Evolutionary conservation across 2,329 filamentous ascomycete species (phyloP), one percentile per base, ranked within the genome.

Genomic region (Aciculosporium take): DNA sequence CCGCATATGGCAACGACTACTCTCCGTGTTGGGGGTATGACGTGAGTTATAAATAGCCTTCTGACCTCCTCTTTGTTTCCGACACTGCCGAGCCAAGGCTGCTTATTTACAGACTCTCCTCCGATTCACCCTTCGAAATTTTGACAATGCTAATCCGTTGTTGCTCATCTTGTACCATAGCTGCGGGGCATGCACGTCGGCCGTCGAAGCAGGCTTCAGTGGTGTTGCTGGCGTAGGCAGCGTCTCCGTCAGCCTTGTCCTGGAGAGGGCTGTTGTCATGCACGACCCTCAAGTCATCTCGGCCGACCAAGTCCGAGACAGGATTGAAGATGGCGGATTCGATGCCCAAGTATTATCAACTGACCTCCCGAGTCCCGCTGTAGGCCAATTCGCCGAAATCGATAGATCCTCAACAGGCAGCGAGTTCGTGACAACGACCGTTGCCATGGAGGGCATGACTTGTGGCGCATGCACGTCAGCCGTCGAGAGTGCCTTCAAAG

Each of bases 181-280:
- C 49, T 98, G 91, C 65, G 88, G 89, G 56, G 82, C 89, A 51
- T 98, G 91, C 60, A 95, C 89, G 23, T 93, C 88, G 34, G 81
- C 91, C n/a, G 81, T 98, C 51, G 89, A 96, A 69, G 76, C 81
- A 45, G 91, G 84, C 50, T 94, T 98, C 65, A 82, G 85, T 54
- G 76, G 74, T 49, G 73, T 94, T 5, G 70, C 81, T 30, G 89
- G 91, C 41, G 79, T 91, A 8, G 84, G 82, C 48, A 86, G 73
- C 51, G 86, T 96, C 45, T 93, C 87, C 8, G 83, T 98, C 53
- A 94, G 86, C 58, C 67, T 98, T 52, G 83, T 95, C 42, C 94
- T 95, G 78, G 88, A 94, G 61, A 79, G 89, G 45, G 91, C 89
- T n/a, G 88, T 96, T 32, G 71, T 96, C 28, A 81, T 88, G 62